phyloP scores from a whole-genome alignment of 495 filamentous ascomycete genomes.

The Penicillium herquei region DNA sequence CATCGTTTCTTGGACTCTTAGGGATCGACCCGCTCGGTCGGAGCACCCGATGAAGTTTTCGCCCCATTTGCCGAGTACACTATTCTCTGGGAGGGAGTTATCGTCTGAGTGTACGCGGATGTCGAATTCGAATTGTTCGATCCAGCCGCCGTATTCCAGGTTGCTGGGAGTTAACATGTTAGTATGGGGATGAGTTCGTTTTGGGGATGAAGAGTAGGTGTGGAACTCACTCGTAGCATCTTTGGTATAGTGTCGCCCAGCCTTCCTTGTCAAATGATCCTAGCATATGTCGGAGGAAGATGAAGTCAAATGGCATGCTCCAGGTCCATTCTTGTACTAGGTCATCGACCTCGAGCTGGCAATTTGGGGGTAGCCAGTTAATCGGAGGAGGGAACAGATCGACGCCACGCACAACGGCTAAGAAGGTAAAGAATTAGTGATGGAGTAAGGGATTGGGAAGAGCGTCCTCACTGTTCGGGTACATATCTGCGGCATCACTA shows the following conservation, averaged over 20 bases:
- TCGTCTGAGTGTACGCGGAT: neutral
- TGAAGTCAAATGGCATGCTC: slow-evolving; percentile 24
- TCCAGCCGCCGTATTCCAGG: slow-evolving; percentile 8
- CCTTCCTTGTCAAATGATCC: slow-evolving; percentile 21
- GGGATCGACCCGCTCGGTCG: neutral
- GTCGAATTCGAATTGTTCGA: slow-evolving; percentile 7
- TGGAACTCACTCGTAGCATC: slow-evolving; percentile 15
- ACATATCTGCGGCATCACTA: slow-evolving; percentile 2
- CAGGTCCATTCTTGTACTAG: slow-evolving; percentile 29
- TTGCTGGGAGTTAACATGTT: neutral
- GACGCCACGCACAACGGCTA: slow-evolving; percentile 20
- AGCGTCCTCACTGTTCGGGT: neutral
- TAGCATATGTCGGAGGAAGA: slow-evolving; percentile 26
- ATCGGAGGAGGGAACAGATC: slow-evolving; percentile 24
- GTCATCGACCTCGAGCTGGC: slow-evolving; percentile 31
- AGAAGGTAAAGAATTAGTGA: neutral
- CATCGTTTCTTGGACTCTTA: slow-evolving; percentile 1
- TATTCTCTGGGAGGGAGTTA: slow-evolving; percentile 2
- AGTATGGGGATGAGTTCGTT: neutral
- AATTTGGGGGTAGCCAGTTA: slow-evolving; percentile 33
- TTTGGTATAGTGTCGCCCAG: slow-evolving; percentile 24
- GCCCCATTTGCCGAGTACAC: neutral
- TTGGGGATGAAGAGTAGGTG: neutral
- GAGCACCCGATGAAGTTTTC: neutral
- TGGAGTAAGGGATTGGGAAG: neutral